Evolutionary conservation across 1,284 basidiomycete genomes (phyloP).

Genomic region (Rhodotorula sp.): DNA sequence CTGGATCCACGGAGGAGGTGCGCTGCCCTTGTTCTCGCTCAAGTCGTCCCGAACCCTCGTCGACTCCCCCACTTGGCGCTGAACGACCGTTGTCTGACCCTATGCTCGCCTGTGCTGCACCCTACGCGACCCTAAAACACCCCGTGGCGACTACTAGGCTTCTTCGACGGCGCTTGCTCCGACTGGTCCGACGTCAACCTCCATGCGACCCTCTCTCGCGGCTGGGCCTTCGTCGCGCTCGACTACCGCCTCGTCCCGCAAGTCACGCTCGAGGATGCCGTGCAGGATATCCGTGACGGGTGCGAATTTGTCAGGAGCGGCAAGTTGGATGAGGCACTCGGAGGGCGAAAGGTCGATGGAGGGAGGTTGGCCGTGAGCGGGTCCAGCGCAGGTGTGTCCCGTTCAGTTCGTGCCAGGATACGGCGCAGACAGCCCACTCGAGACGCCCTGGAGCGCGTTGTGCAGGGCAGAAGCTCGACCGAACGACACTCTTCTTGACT

Average conservation of each 20-base stretch:
- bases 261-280: slow-evolving; percentile 18
- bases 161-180: slow-evolving; percentile 29
- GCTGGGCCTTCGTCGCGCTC: slow-evolving; percentile 30
- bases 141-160: background rate
- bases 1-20: slow-evolving; percentile 31
- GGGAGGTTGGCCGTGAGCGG: slow-evolving; percentile 14
- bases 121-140: too few relatives aligned
- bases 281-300: slow-evolving; percentile 24
- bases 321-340: slow-evolving; percentile 16
- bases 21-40: background rate
- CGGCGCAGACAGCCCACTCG: too few relatives aligned
- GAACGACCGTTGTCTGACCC: background rate
- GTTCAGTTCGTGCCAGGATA: too few relatives aligned
- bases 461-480: too few relatives aligned
- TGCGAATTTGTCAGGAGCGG: slow-evolving; percentile 17
- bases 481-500: too few relatives aligned
- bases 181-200: slow-evolving; percentile 22
- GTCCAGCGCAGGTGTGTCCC: slow-evolving; percentile 21
- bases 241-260: slow-evolving; percentile 33
- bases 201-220: slow-evolving; percentile 19
- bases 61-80: background rate
- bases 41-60: too few relatives aligned
- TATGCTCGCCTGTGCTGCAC: background rate
- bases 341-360: slow-evolving; percentile 18
- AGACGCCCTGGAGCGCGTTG: too few relatives aligned